Conservation (phyloP, 441 rosid species). For the Aquilaria agallochum region DNA sequence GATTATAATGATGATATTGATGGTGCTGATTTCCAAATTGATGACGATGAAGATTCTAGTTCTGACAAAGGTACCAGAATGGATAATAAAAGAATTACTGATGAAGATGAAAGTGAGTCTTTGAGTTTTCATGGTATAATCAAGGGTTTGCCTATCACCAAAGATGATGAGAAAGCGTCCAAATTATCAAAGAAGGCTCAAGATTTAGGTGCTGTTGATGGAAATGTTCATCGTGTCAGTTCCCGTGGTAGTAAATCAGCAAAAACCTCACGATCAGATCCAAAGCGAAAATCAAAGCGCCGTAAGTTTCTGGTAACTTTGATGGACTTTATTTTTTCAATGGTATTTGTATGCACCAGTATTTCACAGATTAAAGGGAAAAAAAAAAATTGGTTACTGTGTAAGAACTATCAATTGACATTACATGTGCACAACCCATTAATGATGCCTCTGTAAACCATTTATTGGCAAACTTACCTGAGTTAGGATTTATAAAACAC, state of each 20-base stretch:
- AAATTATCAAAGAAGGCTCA: conserved; percentile 29
- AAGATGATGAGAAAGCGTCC: conserved; percentile 30
- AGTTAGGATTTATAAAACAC: no score
- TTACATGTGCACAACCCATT: no score
- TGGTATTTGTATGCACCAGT: no score
- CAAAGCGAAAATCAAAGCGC: conserved; percentile 57
- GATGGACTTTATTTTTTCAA: not conserved
- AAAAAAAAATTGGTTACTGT: no score
- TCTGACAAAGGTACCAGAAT: conserved; percentile 26
- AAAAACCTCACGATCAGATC: conserved; percentile 36
- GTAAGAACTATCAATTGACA: no score
- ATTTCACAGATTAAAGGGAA: no score
- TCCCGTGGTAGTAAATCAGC: conserved; percentile 33
- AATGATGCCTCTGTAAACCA: no score
- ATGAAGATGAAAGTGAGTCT: conserved; percentile 25
- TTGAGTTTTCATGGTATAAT: conserved; percentile 22
- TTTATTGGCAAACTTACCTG: no score
- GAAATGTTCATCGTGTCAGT: conserved; percentile 17
- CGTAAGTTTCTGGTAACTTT: conserved; percentile 53
- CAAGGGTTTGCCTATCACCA: conserved; percentile 29
- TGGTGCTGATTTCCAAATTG: conserved; percentile 41
- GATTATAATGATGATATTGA: conserved; percentile 60
- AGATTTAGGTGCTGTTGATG: conserved; percentile 15
- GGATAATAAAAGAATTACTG: conserved; percentile 18
- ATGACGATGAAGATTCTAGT: conserved; percentile 51